Conservation (phyloP, 306 rosid species). For the Cucurbita argyrosperma region DNA sequence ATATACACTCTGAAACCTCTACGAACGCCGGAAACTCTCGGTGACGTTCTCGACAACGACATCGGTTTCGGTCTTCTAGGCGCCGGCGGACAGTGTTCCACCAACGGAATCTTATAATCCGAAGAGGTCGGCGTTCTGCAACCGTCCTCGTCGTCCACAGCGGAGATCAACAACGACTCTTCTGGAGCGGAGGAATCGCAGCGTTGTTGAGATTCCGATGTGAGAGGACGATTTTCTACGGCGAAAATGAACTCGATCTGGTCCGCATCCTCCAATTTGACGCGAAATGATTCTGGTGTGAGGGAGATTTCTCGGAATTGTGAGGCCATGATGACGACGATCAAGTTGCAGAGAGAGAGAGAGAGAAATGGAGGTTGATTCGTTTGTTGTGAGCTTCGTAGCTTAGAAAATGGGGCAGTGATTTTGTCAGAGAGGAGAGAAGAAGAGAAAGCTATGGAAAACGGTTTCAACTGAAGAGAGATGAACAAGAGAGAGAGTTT, state of each 20-base stretch:
- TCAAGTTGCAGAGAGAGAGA: neutral
- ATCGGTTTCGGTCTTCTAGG: constrained; percentile 32
- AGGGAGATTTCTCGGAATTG: constrained; percentile 4
- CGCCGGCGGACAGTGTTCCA: constrained; percentile 35
- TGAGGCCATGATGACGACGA: neutral
- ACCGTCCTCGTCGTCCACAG: constrained; percentile 28
- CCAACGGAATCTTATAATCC: constrained; percentile 33
- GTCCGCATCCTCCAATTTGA: neutral
- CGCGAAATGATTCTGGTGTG: neutral
- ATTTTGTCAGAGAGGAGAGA: neutral
- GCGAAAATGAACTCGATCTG: neutral
- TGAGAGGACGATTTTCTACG: neutral
- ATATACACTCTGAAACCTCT: constrained; percentile 6
- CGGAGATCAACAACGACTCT: neutral
- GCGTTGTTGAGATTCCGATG: neutral
- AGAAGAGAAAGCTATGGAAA: neutral
- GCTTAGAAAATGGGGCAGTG: neutral
- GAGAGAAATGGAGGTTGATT: neutral
- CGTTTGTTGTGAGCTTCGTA: neutral
- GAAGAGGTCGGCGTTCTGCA: constrained; percentile 49
- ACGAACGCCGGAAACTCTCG: constrained; percentile 10
- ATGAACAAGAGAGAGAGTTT: neutral
- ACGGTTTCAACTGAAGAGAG: constrained; percentile 7
- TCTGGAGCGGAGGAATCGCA: neutral
- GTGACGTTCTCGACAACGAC: constrained; percentile 2